A percentile compares a stretch with the other conserved stretches of the same genome.
phyloP scores from a whole-genome alignment of 495 filamentous ascomycete species.

The Xylaria castorea region DNA sequence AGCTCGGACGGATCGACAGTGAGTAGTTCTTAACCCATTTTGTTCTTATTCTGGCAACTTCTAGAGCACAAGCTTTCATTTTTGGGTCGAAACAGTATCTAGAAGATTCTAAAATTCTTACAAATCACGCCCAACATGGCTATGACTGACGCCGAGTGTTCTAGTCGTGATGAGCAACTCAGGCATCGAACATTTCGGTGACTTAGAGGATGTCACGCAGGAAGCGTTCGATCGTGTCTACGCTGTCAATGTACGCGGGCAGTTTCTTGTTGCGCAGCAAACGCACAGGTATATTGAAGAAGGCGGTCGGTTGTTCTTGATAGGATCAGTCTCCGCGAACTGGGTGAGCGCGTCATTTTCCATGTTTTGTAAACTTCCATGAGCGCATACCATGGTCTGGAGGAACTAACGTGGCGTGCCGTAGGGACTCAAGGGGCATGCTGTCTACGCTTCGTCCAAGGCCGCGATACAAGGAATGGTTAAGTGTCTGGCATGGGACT shows the following conservation, averaged over 20 bases:
- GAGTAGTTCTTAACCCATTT: no score
- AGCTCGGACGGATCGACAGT: constrained; percentile 70
- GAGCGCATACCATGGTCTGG: background rate
- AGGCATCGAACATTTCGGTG: constrained; percentile 65
- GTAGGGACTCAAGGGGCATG: constrained; percentile 66
- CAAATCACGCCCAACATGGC: background rate
- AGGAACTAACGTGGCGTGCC: constrained; percentile 46
- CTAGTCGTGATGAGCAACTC: constrained; percentile 68
- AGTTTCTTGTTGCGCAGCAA: constrained; percentile 79
- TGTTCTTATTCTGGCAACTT: no score
- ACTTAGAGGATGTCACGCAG: constrained; percentile 67
- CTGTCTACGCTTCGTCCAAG: constrained; percentile 74
- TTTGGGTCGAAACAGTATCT: no score
- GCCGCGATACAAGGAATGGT: constrained; percentile 75
- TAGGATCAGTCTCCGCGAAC: constrained; percentile 54
- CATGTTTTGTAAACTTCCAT: background rate
- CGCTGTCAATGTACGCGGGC: constrained; percentile 72
- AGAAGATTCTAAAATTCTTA: background rate
- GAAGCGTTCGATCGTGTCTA: constrained; percentile 75
- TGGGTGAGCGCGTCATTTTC: constrained; percentile 27
- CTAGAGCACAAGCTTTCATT: no score
- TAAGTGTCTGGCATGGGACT: constrained; percentile 71
- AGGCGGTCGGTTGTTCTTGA: constrained; percentile 68
- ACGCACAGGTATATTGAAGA: constrained; percentile 68
- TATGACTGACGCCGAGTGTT: background rate